Evolutionary conservation across 805 yeast genomes (phyloP).

Genomic region (Starmerella geochares): DNA sequence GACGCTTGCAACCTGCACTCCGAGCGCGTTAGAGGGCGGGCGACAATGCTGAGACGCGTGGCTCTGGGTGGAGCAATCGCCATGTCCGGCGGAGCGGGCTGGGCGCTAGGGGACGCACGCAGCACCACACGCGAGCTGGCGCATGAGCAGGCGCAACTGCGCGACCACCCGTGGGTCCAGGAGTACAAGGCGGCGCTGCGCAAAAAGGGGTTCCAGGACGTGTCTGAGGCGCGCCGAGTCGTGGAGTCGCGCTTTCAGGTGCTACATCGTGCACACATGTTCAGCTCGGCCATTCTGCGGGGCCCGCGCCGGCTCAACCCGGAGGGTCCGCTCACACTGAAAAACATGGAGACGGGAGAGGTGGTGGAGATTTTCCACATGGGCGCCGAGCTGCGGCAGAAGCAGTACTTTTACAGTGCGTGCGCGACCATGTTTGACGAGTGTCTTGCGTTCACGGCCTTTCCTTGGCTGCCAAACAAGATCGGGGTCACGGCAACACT

Average conservation of each 20-base stretch:
- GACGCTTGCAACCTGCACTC: too few species aligned
- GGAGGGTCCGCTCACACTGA: conserved; percentile 14
- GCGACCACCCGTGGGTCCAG: conserved; percentile 10
- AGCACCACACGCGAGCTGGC: background rate
- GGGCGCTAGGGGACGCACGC: conserved; percentile 2
- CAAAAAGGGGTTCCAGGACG: conserved; percentile 6
- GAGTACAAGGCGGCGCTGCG: background rate
- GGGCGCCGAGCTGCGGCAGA: conserved; percentile 30
- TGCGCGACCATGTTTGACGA: conserved; percentile 75
- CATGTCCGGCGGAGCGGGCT: conserved; percentile 3
- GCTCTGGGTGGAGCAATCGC: conserved; percentile 2
- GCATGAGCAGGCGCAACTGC: conserved; percentile 4
- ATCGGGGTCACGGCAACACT: conserved; percentile 80
- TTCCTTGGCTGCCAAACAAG: conserved; percentile 59
- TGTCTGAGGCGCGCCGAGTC: background rate
- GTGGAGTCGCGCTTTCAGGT: conserved; percentile 5
- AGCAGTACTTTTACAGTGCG: conserved; percentile 65
- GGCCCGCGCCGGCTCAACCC: conserved; percentile 7
- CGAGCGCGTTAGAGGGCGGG: too few species aligned
- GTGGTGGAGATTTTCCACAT: conserved; percentile 11
- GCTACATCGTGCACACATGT: conserved; percentile 19
- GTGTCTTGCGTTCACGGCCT: conserved; percentile 58
- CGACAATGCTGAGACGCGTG: conserved; percentile 2
- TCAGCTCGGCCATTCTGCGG: conserved; percentile 12
- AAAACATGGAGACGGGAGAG: conserved; percentile 12